Percentiles rank a stretch among this genome's conserved stretches.
These are phyloP conservation scores for Phragmites australis DNA, from an alignment of 176 grass and related monocot species.

Conservation along the genomic window DNA sequence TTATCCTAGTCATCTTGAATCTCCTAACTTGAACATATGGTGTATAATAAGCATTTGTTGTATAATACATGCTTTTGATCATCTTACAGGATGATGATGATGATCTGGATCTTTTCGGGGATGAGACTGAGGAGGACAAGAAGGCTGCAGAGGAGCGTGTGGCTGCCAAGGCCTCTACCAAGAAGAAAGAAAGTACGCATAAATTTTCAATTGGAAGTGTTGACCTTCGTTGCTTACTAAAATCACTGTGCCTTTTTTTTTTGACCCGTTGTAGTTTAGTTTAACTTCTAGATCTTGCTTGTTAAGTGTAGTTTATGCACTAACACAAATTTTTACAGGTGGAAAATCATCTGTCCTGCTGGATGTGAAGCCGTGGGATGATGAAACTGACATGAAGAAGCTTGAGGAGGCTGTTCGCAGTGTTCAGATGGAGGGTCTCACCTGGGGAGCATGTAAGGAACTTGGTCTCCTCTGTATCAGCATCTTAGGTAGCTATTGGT, in stretches of 20 bases:
- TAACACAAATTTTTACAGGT: constrained; percentile 50
- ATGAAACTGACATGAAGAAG: constrained; percentile 97
- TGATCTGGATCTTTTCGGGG: constrained; percentile 70
- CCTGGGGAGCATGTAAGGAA: constrained; percentile 86
- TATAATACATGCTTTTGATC: background rate
- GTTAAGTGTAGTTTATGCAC: background rate
- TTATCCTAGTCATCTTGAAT: background rate
- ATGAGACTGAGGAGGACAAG: constrained; percentile 82
- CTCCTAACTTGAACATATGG: background rate
- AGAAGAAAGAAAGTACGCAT: constrained; percentile 83
- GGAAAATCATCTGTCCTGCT: constrained; percentile 91
- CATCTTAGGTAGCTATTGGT: background rate
- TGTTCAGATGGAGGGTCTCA: constrained; percentile 73
- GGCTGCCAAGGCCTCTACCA: constrained; percentile 60
- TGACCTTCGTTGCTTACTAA: background rate
- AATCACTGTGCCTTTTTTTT: background rate
- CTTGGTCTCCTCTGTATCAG: background rate
- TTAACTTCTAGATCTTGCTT: background rate
- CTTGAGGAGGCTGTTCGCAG: constrained; percentile 88
- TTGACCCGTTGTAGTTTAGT: background rate
- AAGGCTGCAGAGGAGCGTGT: constrained; percentile 57
- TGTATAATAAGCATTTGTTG: background rate
- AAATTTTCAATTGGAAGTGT: background rate
- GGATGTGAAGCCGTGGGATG: constrained; percentile 97
- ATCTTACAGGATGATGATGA: constrained; percentile 46